Evolutionary conservation across 1,284 basidiomycete species (phyloP).

Genomic region (Microbotryum scabiosae): DNA sequence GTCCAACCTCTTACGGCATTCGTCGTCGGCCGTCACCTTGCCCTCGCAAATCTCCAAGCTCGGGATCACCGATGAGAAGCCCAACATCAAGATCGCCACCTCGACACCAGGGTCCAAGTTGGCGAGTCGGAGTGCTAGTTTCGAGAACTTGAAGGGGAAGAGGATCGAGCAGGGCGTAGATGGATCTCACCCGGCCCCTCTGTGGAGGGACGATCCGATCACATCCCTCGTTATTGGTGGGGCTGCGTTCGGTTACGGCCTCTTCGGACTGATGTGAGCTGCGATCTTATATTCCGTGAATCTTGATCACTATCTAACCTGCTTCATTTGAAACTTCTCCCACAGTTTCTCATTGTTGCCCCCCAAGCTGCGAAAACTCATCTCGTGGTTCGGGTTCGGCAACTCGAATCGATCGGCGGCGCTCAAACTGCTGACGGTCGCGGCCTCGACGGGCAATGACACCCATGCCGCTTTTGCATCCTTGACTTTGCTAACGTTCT

Average conservation of each 20-base stretch:
- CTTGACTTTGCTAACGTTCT: conserved; percentile 29
- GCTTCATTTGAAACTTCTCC: too few species aligned
- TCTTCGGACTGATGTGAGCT: conserved; percentile 21
- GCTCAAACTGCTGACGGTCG: conserved; percentile 30
- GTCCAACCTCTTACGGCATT: background rate
- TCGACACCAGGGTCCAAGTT: too few species aligned
- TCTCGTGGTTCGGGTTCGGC: conserved; percentile 23
- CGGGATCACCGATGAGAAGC: too few species aligned
- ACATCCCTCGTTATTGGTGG: conserved; percentile 25
- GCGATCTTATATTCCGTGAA: too few species aligned
- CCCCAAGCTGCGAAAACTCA: conserved; percentile 22
- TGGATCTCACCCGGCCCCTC: conserved; percentile 13
- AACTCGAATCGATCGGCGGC: conserved; percentile 13
- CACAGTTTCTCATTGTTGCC: background rate
- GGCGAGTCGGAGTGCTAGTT: background rate
- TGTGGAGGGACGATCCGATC: conserved; percentile 29
- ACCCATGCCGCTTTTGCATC: conserved; percentile 30
- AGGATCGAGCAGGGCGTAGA: background rate
- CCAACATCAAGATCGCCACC: too few species aligned
- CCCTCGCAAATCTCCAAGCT: background rate
- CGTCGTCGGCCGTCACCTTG: conserved; percentile 1
- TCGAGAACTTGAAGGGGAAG: conserved; percentile 2
- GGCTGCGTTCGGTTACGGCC: conserved; percentile 26
- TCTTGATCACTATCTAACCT: too few species aligned
- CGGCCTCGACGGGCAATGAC: conserved; percentile 23